Conservation (phyloP, 2,329 filamentous ascomycete species). For the Calonectria crousiana region DNA sequence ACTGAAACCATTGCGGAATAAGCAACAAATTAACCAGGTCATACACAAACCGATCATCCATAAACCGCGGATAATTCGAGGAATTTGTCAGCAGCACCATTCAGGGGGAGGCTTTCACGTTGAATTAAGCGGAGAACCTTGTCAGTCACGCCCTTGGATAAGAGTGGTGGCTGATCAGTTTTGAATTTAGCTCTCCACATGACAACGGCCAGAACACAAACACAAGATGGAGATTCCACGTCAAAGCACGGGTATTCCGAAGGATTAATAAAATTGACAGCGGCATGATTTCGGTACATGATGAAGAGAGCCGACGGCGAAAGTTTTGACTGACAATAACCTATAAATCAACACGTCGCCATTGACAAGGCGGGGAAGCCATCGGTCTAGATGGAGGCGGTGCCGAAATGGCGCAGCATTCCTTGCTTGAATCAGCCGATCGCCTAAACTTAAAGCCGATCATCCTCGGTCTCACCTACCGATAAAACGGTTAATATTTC, state of each 20-base stretch:
- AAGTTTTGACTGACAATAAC: not conserved
- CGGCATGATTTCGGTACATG: not conserved
- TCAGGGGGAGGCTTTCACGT: not conserved
- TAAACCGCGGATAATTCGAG: no score
- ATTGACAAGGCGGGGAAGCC: not conserved
- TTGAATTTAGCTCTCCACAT: not conserved
- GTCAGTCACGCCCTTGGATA: not conserved
- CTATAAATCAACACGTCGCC: not conserved
- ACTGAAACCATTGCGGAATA: not conserved
- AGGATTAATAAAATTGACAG: not conserved
- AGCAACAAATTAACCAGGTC: no score
- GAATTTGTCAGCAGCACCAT: not conserved
- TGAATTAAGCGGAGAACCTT: not conserved
- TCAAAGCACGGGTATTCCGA: not conserved
- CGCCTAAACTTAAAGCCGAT: conserved; percentile 16
- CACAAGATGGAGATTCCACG: not conserved
- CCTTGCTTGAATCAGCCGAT: not conserved
- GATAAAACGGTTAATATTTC: not conserved
- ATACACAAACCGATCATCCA: no score
- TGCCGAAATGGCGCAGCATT: conserved; percentile 4
- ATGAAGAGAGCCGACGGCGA: not conserved
- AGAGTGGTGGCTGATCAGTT: not conserved
- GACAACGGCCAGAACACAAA: not conserved
- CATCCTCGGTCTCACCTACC: not conserved
- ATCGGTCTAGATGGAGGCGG: not conserved